These are phyloP conservation scores for Neurospora sublineolata DNA, from an alignment of 495 filamentous ascomycete genomes.

Conservation along the genomic window DNA sequence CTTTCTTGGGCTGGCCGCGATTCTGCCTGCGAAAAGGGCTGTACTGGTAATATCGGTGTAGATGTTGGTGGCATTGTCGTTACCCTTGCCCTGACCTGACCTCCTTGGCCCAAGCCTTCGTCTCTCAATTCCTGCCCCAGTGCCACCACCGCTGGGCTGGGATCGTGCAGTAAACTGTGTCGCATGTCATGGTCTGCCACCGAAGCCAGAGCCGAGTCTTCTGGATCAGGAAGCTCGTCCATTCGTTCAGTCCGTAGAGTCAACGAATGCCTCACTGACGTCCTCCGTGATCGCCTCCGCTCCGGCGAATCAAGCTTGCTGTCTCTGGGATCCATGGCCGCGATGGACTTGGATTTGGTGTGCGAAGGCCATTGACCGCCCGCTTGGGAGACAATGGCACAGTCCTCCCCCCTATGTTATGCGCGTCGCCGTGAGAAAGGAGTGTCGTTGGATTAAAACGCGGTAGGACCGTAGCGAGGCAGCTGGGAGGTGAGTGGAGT, in stretches of 20 bases:
- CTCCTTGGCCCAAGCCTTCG: not conserved
- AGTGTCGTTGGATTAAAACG: not conserved
- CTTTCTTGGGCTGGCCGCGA: not conserved
- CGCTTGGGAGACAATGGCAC: not conserved
- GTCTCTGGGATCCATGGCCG: constrained; percentile 25
- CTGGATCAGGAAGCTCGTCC: not conserved
- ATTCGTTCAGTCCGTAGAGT: not conserved
- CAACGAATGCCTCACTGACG: constrained; percentile 25
- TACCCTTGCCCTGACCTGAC: not conserved
- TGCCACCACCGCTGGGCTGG: not conserved
- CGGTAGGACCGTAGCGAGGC: not conserved
- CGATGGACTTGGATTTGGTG: not conserved
- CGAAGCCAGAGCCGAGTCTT: not conserved
- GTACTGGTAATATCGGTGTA: not conserved
- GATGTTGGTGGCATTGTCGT: not conserved
- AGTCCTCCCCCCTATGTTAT: not conserved
- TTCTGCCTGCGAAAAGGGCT: not conserved
- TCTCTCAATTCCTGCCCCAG: not conserved
- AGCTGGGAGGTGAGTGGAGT: not conserved
- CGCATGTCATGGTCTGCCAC: not conserved
- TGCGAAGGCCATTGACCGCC: not conserved
- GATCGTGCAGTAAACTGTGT: not conserved
- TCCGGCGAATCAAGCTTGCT: constrained; percentile 15
- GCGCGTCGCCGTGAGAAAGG: not conserved
- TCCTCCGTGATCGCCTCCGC: constrained; percentile 11